A percentile compares a stretch with the other conserved stretches of the same genome.
Evolutionary conservation across 2,329 filamentous ascomycete species (phyloP).

Genomic region (Alternaria ventricosa): DNA sequence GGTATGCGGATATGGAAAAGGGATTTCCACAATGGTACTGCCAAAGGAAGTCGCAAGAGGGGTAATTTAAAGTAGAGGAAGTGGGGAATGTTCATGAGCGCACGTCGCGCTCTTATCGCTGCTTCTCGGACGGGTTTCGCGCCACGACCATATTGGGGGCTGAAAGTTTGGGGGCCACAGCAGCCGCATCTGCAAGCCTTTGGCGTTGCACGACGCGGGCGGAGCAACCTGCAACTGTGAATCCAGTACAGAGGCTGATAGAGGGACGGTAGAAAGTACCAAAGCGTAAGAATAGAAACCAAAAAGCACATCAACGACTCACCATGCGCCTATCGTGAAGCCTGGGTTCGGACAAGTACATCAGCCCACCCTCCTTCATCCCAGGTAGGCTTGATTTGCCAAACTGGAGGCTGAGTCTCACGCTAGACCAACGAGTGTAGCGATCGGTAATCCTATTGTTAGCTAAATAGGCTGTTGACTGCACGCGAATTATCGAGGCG

Average conservation of each 20-base stretch:
- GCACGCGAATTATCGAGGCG: slow-evolving; percentile 3
- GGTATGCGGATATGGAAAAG: background rate
- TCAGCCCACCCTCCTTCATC: background rate
- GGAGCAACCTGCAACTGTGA: background rate
- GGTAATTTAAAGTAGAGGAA: background rate
- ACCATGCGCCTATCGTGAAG: background rate
- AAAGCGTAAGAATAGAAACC: background rate
- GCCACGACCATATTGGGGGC: slow-evolving; percentile 7
- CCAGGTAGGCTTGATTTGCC: background rate
- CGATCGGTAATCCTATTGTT: slow-evolving; percentile 9
- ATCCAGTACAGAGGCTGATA: background rate
- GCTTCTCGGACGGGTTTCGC: background rate
- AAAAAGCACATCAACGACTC: background rate
- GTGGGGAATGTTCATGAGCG: background rate
- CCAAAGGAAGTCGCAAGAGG: background rate
- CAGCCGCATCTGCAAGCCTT: slow-evolving; percentile 1
- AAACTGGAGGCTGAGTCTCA: background rate
- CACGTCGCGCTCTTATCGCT: slow-evolving; percentile 1
- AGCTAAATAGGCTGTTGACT: slow-evolving; percentile 2
- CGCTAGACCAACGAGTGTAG: background rate
- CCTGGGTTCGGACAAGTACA: background rate
- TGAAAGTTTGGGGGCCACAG: slow-evolving; percentile 12
- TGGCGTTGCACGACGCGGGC: background rate
- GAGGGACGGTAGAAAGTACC: background rate
- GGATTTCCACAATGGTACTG: background rate